Base-by-base conservation (phyloP, 1,139 yeast genomes). In the Protomyces gravidus region DNA sequence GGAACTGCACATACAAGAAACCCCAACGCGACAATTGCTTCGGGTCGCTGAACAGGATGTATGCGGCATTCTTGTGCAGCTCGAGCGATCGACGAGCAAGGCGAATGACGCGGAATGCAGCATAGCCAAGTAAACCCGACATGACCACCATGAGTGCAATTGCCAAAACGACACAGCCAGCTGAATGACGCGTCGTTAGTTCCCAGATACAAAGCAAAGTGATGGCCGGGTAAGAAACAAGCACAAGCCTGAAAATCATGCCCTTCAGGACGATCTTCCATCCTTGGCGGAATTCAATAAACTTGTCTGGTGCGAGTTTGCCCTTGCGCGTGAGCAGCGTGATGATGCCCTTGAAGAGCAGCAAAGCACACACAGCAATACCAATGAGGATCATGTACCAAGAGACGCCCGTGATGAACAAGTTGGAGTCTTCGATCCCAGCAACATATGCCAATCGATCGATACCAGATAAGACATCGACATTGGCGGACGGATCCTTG, bases 1-100 rank as follows among this genome's bases (percentile, higher is more conserved):
- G 80, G 76, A 80, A 92, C 74, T 89, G 96, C 42, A 90, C 89
- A 67, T 92, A 92, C 65, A 94, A 74, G 74, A 92, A 92, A 0
- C 99, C 99, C 76, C 86, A 92, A 67, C 87, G 82, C 76, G 89
- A 89, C 68, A 94, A 78, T 64, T 88, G 83, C 45, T 78, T 79
- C 11, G 85, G 81, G 70, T 94, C 95, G 53, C 97, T 96, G 70
- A 81, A 92, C 63, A 92, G 77, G 64, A 90, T 78, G 70, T 89
- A 92, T 0, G 98, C 98, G 0, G 98, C 96, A 68, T 90, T 92
- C 70, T 87, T 85, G 76, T 84, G 89, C 64, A 86, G 78, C 63
- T 78, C 77, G 32, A 80, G 78, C 0, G 97, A 89, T 65, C 80
- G 79, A 63, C 84, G 76, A 26, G 97, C 98, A 66, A 84, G 78